Conservation (phyloP, 441 rosid species). For the Kokia cookei region DNA sequence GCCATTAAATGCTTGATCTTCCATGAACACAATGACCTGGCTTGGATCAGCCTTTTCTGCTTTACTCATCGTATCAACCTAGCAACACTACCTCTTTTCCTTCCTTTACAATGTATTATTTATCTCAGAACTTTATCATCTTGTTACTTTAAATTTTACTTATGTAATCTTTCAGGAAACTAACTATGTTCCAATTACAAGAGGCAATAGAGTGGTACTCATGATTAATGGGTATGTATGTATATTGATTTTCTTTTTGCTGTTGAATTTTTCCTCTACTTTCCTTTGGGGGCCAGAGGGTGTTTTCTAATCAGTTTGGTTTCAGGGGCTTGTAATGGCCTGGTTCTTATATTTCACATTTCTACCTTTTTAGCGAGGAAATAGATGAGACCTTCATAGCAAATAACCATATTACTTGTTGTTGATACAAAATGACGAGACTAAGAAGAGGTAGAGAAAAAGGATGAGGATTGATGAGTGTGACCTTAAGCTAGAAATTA, state of each 20-base stretch:
- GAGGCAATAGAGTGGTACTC: constrained; percentile 91
- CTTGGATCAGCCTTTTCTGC: background rate
- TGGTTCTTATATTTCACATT: background rate
- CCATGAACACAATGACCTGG: background rate
- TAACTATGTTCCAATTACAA: constrained; percentile 87
- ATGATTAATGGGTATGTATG: constrained; percentile 87
- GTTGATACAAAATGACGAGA: background rate
- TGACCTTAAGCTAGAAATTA: background rate
- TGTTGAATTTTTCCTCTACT: constrained; percentile 1
- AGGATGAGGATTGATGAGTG: background rate
- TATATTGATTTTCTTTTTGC: background rate
- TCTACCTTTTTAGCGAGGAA: background rate
- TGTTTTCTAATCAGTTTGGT: background rate
- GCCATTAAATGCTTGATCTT: background rate
- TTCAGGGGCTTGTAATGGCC: background rate
- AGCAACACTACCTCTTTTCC: background rate
- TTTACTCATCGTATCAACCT: background rate
- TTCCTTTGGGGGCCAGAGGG: background rate
- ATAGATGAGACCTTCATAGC: background rate
- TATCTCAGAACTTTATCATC: background rate
- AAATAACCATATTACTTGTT: background rate
- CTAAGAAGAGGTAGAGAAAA: background rate
- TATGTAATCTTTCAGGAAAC: constrained; percentile 65
- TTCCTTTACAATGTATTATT: background rate
- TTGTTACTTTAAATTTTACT: background rate